Base-by-base conservation (phyloP, 495 filamentous ascomycete genomes). In the Daldinia grandis region DNA sequence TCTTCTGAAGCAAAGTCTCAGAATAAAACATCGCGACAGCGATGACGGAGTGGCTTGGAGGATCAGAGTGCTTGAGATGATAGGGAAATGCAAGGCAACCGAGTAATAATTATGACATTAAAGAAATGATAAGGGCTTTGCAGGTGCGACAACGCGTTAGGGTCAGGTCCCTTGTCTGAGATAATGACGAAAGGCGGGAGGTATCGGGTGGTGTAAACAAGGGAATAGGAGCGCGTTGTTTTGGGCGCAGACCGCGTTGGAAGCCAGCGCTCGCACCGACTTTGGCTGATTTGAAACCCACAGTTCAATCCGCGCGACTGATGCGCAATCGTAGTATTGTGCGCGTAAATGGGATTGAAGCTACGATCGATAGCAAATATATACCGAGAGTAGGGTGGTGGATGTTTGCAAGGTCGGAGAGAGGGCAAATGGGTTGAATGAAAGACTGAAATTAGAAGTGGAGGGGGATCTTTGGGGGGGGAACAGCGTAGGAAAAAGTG, bases 1-100 rank as follows among this genome's bases (percentile, higher is more conserved):
- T 97, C 89, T 96, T 95, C 60, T 93, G 94, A 67, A 99, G 88
- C 62, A 99, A 88, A 51, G 93, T 93, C 83, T 97, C 95, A 24
- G 95, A 97, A 81, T 97, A 99, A 83, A 99, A 99, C 95, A 99
- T 99, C 78, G 78, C 82, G 85, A 73, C 56, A 72, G 78, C 80
- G 80, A 78, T 74, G 79, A 67, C 66, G 68, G 62, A 58, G 76
- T 24, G 19, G 78, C 69, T 74, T 81, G 78, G 77, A 76, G 77
- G 73, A 71, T 75, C 74, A 69, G 55, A 53, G n/a, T 62, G 61
- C 10, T 55, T 7, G 42, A 59, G 55, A 53, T 9, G 35, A 42
- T 59, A 38, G 40, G 33, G 61, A 27, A 57, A 68, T 40, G 56
- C 19, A 66, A 74, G 42, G 54, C 21, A 19, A 54, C 12, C 15